Evolutionary conservation across 2,329 filamentous ascomycete genomes (phyloP), one percentile per base, ranked within the genome.

Genomic region (Colletotrichum endophyticum): DNA sequence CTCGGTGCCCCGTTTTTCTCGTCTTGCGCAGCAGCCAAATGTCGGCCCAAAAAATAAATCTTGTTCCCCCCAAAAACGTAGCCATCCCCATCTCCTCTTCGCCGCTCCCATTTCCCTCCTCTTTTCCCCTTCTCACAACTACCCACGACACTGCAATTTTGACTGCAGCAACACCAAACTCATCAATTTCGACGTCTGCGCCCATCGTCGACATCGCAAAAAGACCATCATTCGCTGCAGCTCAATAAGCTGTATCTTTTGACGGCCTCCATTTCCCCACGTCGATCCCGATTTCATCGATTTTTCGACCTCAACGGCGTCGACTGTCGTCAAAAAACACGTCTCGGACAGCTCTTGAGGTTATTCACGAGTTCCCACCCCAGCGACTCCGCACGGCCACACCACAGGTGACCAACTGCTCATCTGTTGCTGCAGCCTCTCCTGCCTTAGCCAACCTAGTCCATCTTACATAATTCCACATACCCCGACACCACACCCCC

Each of bases 1-100:
- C 72, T 85, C 81, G 84, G 75, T 78, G 87, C 87, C 87, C 87
- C 87, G 86, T 85, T 89, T 89, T 89, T 88, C 83, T 83, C 82
- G 76, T 82, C 81, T 78, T 83, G 79, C 79, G 82, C 83, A 84
- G 82, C 75, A 73, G 73, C 85, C 85, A 85, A 77, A 77, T 62
- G 73, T 72, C 76, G 73, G 73, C 76, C 73, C 85, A 84, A 84
- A 82, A 85, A 84, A 86, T 85, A 85, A 85, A 85, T 84, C 80
- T 84, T 84, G 83, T 84, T 84, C 80, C 80, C 83, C 82, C 83
- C 85, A 87, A 89, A 88, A 88, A 85, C 84, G 86, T 87, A 88
- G 86, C 86, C 87, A 89, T 90, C 88, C 87, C 88, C 87, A 85
- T 82, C 80, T 79, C 80, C 79, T 82, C 84, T 84, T 79, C 80